Conservation (phyloP, 805 yeast genomes). For the Candida maris region DNA sequence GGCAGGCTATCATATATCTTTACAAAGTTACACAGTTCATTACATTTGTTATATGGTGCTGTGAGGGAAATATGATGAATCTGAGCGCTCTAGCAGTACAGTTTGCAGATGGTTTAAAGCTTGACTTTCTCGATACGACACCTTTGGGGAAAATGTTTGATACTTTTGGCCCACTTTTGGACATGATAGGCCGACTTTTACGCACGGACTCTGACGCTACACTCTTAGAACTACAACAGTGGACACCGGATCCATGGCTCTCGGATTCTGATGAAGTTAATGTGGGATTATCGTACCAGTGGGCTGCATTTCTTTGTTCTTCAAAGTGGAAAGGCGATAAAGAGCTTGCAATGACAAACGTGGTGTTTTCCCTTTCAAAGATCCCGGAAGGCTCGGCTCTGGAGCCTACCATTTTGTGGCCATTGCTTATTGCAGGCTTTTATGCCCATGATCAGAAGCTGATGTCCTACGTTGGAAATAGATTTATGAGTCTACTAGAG, state of each 20-base stretch:
- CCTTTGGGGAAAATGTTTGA: too few relatives aligned
- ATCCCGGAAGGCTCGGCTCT: background rate
- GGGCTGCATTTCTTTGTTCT: background rate
- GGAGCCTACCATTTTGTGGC: background rate
- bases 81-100: too few relatives aligned
- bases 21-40: background rate
- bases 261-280: background rate
- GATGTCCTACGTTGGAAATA: background rate
- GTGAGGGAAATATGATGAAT: background rate
- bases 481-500: background rate
- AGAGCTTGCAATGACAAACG: background rate
- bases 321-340: background rate
- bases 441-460: background rate
- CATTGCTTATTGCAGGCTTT: background rate
- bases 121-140: too few relatives aligned
- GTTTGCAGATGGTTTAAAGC: too few relatives aligned
- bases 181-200: too few relatives aligned
- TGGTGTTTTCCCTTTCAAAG: background rate
- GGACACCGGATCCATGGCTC: too few relatives aligned
- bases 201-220: too few relatives aligned
- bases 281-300: background rate
- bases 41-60: background rate
- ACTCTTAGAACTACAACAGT: too few relatives aligned
- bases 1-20: background rate
- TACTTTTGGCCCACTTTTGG: too few relatives aligned